These are phyloP conservation scores for Penicillium coffeae DNA, from an alignment of 495 filamentous ascomycete species.

Conservation along the genomic window DNA sequence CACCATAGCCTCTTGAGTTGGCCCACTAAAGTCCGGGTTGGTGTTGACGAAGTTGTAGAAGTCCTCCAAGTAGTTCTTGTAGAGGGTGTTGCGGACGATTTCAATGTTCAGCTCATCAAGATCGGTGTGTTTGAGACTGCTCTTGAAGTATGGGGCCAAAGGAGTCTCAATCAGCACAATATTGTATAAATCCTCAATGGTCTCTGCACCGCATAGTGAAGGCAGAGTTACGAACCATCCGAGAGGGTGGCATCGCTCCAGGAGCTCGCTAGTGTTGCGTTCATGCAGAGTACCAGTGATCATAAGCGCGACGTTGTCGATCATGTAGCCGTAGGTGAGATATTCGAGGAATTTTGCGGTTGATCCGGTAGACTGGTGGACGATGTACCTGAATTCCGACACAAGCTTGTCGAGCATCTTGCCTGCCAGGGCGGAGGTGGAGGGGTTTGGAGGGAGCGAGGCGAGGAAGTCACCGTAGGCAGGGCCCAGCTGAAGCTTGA, in stretches of 20 bases:
- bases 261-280: conserved; percentile 90
- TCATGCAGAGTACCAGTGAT: conserved; percentile 98
- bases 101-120: conserved; percentile 99
- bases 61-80: conserved; percentile 99
- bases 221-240: conserved; percentile 99
- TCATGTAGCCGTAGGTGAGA: conserved; percentile 99
- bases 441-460: conserved; percentile 91
- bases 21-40: conserved; percentile 76
- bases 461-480: conserved; percentile 97
- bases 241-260: conserved; percentile 94
- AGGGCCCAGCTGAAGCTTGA: conserved; percentile 94
- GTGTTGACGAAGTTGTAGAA: conserved; percentile 90
- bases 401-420: conserved; percentile 98
- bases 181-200: conserved; percentile 98
- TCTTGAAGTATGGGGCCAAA: conserved; percentile 94
- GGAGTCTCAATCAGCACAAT: conserved; percentile 95
- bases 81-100: conserved; percentile 96
- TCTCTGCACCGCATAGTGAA: conserved; percentile 93
- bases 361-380: conserved; percentile 85
- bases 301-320: conserved; percentile 96
- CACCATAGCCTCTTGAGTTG: conserved; percentile 88
- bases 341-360: conserved; percentile 95
- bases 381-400: conserved; percentile 92
- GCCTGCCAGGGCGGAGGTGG: conserved; percentile 88
- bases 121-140: conserved; percentile 88